phyloP scores from a whole-genome alignment of 192 early-diverging fungal species.

The Obelidium mucronatum region DNA sequence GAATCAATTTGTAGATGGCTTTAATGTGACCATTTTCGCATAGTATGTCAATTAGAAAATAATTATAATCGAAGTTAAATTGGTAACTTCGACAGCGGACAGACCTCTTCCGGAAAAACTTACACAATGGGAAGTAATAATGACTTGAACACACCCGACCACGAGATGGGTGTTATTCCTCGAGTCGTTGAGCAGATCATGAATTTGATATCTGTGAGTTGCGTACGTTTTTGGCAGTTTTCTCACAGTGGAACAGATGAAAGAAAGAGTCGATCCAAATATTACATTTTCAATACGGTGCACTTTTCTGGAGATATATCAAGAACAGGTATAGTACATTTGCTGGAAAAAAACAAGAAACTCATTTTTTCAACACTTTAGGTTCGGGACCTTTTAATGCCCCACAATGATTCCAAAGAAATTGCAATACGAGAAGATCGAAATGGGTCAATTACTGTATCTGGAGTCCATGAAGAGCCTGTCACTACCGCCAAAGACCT shows the following conservation, averaged over 20 bases:
- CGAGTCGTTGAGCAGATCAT: slow-evolving; percentile 54
- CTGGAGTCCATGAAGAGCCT: slow-evolving; percentile 47
- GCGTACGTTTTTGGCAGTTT: not conserved
- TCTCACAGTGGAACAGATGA: slow-evolving; percentile 5
- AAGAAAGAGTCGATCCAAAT: slow-evolving; percentile 22
- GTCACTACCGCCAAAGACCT: slow-evolving; percentile 38
- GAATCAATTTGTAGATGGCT: slow-evolving; percentile 84
- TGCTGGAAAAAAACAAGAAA: no score
- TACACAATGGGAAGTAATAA: slow-evolving; percentile 61
- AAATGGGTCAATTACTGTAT: slow-evolving; percentile 49
- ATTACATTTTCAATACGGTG: slow-evolving; percentile 45
- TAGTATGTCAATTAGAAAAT: slow-evolving; percentile 47
- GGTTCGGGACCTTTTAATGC: slow-evolving; percentile 56
- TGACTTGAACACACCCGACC: slow-evolving; percentile 16
- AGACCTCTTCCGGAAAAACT: slow-evolving; percentile 63
- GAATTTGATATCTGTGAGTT: slow-evolving; percentile 31
- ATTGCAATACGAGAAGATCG: slow-evolving; percentile 56
- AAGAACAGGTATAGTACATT: slow-evolving; percentile 52
- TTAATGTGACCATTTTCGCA: slow-evolving; percentile 94
- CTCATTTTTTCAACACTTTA: not conserved
- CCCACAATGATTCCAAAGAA: slow-evolving; percentile 40
- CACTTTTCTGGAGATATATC: slow-evolving; percentile 64
- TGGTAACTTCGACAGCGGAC: slow-evolving; percentile 44
- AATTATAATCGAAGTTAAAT: not conserved
- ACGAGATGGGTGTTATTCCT: slow-evolving; percentile 58